A percentile compares a stretch with the other conserved stretches of the same genome.
These are phyloP conservation scores for Naganishia vishniacii DNA, from an alignment of 768 basidiomycete species.

Conservation along the genomic window DNA sequence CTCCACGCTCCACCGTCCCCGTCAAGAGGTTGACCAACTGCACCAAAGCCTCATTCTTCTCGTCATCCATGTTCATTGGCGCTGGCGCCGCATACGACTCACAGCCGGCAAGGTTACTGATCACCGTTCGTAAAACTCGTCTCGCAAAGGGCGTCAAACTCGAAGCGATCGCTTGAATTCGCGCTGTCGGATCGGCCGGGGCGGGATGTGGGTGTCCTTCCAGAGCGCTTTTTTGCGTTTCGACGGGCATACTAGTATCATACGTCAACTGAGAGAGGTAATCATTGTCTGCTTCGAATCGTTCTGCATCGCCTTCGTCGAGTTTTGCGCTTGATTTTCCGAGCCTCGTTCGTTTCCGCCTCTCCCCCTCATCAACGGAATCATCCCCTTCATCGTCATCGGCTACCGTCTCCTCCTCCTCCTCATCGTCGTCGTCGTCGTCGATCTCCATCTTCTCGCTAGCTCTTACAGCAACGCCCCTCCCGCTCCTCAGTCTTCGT, in stretches of 20 bases:
- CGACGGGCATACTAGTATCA: constrained; percentile 17
- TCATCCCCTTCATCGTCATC: constrained; percentile 21
- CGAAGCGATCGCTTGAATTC: neutral
- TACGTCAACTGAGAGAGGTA: constrained; percentile 10
- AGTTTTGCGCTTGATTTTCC: neutral
- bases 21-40: constrained; percentile 62
- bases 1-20: constrained; percentile 71
- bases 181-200: neutral
- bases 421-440: constrained; percentile 21
- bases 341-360: neutral
- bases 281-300: constrained; percentile 6
- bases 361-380: constrained; percentile 11
- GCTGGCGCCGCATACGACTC: neutral
- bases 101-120: constrained; percentile 22
- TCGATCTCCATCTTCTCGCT: constrained; percentile 7
- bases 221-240: constrained; percentile 4
- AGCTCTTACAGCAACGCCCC: constrained; percentile 26
- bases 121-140: constrained; percentile 5
- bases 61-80: constrained; percentile 29
- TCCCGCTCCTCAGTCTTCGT: constrained; percentile 41
- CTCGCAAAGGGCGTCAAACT: constrained; percentile 4
- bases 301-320: neutral
- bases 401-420: constrained; percentile 20
- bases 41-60: constrained; percentile 52
- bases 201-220: no score